These are phyloP conservation scores for Yamadazyma epiphylla DNA, from an alignment of 1,139 yeast species.

Conservation along the genomic window DNA sequence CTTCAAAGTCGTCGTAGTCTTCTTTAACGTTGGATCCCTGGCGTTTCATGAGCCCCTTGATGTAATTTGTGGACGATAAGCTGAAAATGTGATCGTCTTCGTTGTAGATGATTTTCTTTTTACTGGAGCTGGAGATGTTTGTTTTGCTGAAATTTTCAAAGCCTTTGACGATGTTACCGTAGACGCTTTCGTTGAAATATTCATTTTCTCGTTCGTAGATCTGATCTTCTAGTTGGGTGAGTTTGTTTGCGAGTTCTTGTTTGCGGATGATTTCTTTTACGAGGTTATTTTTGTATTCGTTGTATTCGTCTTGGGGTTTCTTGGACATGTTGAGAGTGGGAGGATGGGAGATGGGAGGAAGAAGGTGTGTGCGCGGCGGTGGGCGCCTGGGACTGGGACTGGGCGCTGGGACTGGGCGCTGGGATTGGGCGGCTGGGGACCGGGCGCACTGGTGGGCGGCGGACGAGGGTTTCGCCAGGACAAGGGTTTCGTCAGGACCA, in stretches of 20 bases:
- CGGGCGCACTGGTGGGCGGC: too few relatives aligned
- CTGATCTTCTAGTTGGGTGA: conserved; percentile 66
- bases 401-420: conserved; percentile 1
- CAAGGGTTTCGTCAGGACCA: too few relatives aligned
- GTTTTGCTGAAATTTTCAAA: conserved; percentile 74
- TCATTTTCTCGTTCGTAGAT: conserved; percentile 80
- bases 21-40: conserved; percentile 26
- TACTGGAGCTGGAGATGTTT: conserved; percentile 34
- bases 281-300: conserved; percentile 62
- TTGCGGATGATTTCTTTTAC: conserved; percentile 63
- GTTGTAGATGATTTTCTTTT: conserved; percentile 54
- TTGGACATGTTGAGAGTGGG: conserved; percentile 15
- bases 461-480: too few relatives aligned
- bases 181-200: conserved; percentile 64
- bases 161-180: conserved; percentile 85
- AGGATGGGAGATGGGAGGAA: conserved; percentile 1
- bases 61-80: conserved; percentile 69
- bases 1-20: conserved; percentile 46
- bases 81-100: conserved; percentile 88
- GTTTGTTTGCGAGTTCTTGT: conserved; percentile 59
- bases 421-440: too few relatives aligned
- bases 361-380: not conserved
- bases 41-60: conserved; percentile 53
- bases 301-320: conserved; percentile 49
- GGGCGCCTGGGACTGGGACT: conserved; percentile 1